Base-by-base conservation (phyloP, 805 yeast genomes). In the Kodamaea laetipori region DNA sequence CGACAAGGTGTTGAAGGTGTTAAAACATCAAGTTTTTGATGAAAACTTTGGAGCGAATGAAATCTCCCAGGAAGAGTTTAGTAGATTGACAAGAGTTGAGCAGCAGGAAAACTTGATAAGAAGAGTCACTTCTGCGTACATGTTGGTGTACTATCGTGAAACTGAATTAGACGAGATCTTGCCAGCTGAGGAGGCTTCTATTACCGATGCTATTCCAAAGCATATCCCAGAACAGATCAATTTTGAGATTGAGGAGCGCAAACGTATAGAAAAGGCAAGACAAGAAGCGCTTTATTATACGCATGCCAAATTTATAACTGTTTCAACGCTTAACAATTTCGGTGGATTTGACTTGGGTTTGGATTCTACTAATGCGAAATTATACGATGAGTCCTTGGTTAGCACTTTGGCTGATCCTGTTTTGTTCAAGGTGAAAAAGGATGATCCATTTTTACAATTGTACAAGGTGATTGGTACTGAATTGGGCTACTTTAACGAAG, bases 121-220 rank as follows among this genome's bases (percentile, higher is more conserved):
- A 51, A 80, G 96, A 37, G 94, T 89, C 28, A 90, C 98, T 0
- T 87, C 94, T 32, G 99, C 99, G 1, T 94, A 94, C 59, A 94
- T 94, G 99, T 77, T 94, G 65, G 98, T 94, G 2, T 94, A 94
- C 60, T 77, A 90, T 49, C 76, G 95, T 43, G 81, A 86, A 57
- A 67, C 77, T 2, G 77, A 77, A 30, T 63, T 80, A 28, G 73
- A 70, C 2, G 74, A 73, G 9, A 72, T 92, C 11, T 71, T 94
- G 46, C 81, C 80, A 9, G 81, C 78, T 0, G 80, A 77, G 15
- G 75, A 64, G 3, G 82, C 76, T 37, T 76, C 80, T 5, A 53
- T 61, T 10, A 46, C 57, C 27, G 45, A 48, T 1, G 43, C 54
- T 2, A 61, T 69, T 33, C 97, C 98, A 2, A 52, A 59, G 1